Percentiles rank a stretch among this genome's conserved stretches.
Conservation (phyloP, 305 asterid genomes). For the Solanum hybrid region DNA sequence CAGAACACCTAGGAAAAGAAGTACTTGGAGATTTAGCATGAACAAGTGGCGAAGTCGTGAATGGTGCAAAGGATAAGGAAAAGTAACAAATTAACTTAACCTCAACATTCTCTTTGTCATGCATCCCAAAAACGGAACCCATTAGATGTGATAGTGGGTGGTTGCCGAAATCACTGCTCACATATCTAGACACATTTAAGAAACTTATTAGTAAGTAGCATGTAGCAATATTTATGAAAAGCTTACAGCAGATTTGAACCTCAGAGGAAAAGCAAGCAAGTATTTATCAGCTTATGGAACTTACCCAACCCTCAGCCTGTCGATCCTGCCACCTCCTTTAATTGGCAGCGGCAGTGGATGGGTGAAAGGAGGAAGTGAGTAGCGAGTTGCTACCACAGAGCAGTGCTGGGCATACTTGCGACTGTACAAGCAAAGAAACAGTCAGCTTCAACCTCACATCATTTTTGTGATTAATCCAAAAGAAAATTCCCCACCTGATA, state of each 20-base stretch:
- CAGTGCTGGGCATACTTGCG: constrained; percentile 94
- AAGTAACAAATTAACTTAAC: constrained; percentile 26
- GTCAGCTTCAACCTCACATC: neutral
- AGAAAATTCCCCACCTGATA: constrained; percentile 52
- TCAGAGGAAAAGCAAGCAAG: neutral
- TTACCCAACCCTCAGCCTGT: constrained; percentile 81
- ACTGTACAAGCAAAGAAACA: constrained; percentile 27
- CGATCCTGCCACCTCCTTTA: constrained; percentile 54
- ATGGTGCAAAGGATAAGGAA: neutral
- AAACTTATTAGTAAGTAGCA: neutral
- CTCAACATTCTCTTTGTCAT: constrained; percentile 74
- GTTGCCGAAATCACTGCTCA: constrained; percentile 98
- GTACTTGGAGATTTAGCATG: constrained; percentile 5
- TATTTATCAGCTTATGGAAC: constrained; percentile 9
- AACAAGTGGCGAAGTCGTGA: neutral
- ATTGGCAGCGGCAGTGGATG: constrained; percentile 72
- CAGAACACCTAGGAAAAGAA: constrained; percentile 62
- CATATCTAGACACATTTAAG: constrained; percentile 43
- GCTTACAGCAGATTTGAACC: neutral
- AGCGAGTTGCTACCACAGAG: constrained; percentile 84
- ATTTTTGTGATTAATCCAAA: neutral
- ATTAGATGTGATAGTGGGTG: constrained; percentile 96
- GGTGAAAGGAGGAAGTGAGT: constrained; percentile 74
- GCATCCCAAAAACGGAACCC: constrained; percentile 99
- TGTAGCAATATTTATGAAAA: neutral